Conservation (phyloP, 2,329 filamentous ascomycete species). For the Ascosphaera aggregata region DNA sequence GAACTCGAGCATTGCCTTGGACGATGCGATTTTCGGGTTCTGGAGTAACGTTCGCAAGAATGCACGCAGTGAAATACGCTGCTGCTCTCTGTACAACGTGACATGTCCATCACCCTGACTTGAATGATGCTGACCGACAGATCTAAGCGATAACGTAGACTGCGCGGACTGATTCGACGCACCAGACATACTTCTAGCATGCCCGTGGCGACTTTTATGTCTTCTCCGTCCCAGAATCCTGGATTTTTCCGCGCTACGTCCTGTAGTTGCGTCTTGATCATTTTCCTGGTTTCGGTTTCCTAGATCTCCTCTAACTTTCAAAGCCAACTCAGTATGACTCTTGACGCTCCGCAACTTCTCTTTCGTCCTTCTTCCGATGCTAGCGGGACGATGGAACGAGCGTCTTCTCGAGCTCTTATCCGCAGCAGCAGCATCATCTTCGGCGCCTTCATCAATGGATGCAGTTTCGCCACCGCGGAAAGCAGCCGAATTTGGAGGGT, state of each 20-base stretch:
- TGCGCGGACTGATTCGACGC: not conserved
- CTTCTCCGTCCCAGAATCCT: not conserved
- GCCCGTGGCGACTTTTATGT: not conserved
- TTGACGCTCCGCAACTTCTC: not conserved
- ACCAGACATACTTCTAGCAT: too few relatives aligned
- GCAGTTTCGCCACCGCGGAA: not conserved
- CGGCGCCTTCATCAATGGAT: not conserved
- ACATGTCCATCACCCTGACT: constrained; percentile 17
- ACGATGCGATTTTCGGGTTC: constrained; percentile 62
- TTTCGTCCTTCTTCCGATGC: not conserved
- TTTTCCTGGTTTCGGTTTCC: not conserved
- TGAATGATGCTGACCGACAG: constrained; percentile 5
- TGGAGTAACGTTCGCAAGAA: constrained; percentile 72
- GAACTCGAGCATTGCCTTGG: constrained; percentile 67
- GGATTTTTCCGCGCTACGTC: not conserved
- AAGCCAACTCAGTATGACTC: not conserved
- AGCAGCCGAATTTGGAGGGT: not conserved
- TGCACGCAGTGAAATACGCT: constrained; percentile 74
- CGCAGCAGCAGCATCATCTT: not conserved
- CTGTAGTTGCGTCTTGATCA: not conserved
- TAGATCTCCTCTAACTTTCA: not conserved
- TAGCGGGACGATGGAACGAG: not conserved
- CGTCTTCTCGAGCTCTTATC: not conserved
- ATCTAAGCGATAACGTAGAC: constrained; percentile 7
- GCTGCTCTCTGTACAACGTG: constrained; percentile 60